phyloP scores from a whole-genome alignment of 306 rosid genomes.

The Dalbergia oliveri region DNA sequence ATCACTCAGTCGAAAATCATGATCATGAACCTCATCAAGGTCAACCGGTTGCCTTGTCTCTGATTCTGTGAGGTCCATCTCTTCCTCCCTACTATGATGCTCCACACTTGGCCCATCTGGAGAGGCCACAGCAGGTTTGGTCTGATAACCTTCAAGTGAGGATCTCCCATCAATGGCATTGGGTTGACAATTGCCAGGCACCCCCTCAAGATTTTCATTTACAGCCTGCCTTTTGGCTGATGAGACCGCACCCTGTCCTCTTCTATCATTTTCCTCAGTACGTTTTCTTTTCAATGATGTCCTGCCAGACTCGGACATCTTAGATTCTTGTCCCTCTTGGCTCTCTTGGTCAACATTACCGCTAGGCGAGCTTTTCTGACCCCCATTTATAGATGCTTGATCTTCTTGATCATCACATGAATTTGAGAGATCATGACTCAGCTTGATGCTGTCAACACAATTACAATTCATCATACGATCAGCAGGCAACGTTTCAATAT shows the following conservation, averaged over 20 bases:
- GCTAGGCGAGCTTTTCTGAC: conserved; percentile 25
- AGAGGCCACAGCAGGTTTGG: too few species aligned
- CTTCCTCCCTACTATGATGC: conserved; percentile 47
- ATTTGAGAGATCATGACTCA: background rate
- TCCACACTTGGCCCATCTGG: conserved; percentile 21
- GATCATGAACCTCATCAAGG: background rate
- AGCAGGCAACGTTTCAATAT: conserved; percentile 16
- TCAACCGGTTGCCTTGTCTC: conserved; percentile 47
- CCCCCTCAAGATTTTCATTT: conserved; percentile 21
- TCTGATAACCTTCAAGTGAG: too few species aligned
- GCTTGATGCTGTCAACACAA: background rate
- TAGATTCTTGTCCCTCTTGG: conserved; percentile 23
- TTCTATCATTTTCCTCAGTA: conserved; percentile 29
- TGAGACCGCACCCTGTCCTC: conserved; percentile 35
- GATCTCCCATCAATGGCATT: conserved; percentile 34
- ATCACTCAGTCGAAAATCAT: too few species aligned
- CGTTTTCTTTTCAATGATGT: conserved; percentile 46
- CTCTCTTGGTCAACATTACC: conserved; percentile 41
- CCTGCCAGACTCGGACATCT: conserved; percentile 39
- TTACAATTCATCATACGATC: background rate
- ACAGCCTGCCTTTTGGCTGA: conserved; percentile 44
- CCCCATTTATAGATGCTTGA: conserved; percentile 26
- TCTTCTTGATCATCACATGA: conserved; percentile 31
- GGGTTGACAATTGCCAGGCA: conserved; percentile 35
- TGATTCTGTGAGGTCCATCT: conserved; percentile 35